Conservation (phyloP, 78 protist genomes). For the Protostelium mycophagum region DNA sequence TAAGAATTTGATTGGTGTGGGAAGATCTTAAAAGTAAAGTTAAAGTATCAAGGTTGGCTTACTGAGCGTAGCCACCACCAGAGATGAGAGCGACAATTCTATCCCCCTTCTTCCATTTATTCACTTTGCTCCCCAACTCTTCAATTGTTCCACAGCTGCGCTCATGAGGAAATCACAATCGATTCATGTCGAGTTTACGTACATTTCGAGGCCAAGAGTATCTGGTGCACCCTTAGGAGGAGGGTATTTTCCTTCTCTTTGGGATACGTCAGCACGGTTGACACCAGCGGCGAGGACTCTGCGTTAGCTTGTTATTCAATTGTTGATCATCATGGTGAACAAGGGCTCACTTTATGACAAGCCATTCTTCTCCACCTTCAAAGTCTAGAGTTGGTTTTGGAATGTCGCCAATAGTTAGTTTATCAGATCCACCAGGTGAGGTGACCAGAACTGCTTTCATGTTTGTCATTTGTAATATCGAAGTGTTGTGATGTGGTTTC, state of each 20-base stretch:
- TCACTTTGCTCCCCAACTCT: neutral
- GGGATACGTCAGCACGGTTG: slow-evolving; percentile 50
- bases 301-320: neutral
- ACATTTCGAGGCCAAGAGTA: slow-evolving; percentile 58
- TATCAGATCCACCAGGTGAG: slow-evolving; percentile 45
- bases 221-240: slow-evolving; percentile 68
- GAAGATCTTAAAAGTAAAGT: neutral
- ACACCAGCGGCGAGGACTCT: slow-evolving; percentile 29
- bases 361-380: neutral
- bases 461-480: neutral
- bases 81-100: slow-evolving; percentile 13
- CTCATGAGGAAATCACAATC: neutral
- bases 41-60: neutral
- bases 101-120: slow-evolving; percentile 5
- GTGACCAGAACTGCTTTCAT: slow-evolving; percentile 53
- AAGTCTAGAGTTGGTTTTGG: neutral
- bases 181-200: neutral
- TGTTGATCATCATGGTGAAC: neutral
- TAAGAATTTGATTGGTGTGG: neutral
- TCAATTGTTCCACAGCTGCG: neutral
- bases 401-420: slow-evolving; percentile 20
- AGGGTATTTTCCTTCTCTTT: slow-evolving; percentile 51
- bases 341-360: neutral
- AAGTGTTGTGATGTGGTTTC: no score
- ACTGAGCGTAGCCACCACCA: slow-evolving; percentile 43